A percentile compares a stretch with the other conserved stretches of the same genome.
Evolutionary conservation across 2,329 filamentous ascomycete species (phyloP).

Genomic region (Furcasterigmium furcatum): DNA sequence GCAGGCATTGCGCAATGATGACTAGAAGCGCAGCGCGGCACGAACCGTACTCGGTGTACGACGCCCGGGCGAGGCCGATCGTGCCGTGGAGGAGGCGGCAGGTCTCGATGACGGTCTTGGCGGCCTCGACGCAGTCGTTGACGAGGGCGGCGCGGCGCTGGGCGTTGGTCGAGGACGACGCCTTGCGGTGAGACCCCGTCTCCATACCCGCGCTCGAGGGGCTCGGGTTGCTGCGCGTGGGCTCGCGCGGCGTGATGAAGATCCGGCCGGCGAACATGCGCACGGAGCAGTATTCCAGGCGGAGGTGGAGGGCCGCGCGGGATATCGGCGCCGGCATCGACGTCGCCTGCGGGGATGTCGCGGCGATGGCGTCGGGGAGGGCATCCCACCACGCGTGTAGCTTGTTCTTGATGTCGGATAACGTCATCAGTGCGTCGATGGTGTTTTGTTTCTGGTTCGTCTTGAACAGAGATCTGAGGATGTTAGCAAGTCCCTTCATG

Average conservation of each 20-base stretch:
- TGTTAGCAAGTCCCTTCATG: constrained; percentile 4
- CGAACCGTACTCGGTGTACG: constrained; percentile 54
- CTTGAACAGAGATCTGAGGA: constrained; percentile 26
- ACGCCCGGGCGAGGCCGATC: constrained; percentile 50
- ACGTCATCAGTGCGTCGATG: constrained; percentile 24
- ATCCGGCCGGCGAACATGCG: constrained; percentile 51
- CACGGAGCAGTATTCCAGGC: constrained; percentile 49
- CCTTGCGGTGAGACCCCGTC: constrained; percentile 15
- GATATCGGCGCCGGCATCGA: constrained; percentile 27
- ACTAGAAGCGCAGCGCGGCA: constrained; percentile 52
- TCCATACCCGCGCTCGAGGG: constrained; percentile 21
- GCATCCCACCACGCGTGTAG: constrained; percentile 34
- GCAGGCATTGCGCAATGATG: constrained; percentile 34
- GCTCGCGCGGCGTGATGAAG: constrained; percentile 40
- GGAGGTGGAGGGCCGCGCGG: constrained; percentile 46
- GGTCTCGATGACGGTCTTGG: constrained; percentile 45
- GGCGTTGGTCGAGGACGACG: constrained; percentile 11
- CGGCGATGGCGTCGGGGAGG: constrained; percentile 20
- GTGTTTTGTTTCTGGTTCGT: constrained; percentile 25
- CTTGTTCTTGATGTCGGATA: constrained; percentile 30
- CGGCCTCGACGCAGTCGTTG: constrained; percentile 49
- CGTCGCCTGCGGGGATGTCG: background rate
- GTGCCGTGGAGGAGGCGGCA: constrained; percentile 45
- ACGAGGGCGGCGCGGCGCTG: constrained; percentile 37
- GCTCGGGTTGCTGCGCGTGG: constrained; percentile 22